Evolutionary conservation across 2,329 filamentous ascomycete species (phyloP).

Genomic region (Cylindrodendrum hubeiense): DNA sequence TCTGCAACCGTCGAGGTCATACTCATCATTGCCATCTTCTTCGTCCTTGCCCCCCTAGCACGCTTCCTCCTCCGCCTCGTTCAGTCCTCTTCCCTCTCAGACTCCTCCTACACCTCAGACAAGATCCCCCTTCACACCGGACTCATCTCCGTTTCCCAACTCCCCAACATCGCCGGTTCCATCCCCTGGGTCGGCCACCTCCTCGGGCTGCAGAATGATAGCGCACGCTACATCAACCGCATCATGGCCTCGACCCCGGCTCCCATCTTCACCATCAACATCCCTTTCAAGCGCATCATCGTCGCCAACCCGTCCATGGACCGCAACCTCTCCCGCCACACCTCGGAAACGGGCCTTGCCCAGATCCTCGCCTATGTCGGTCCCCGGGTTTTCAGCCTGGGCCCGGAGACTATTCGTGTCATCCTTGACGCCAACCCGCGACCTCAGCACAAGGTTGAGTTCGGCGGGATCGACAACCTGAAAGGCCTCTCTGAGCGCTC

Average conservation of each 20-base stretch:
- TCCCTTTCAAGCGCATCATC: conserved; percentile 45
- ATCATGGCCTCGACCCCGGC: conserved; percentile 39
- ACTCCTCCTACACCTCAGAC: conserved; percentile 15
- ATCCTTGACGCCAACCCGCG: conserved; percentile 45
- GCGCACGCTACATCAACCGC: conserved; percentile 43
- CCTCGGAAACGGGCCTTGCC: conserved; percentile 46
- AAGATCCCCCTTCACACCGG: conserved; percentile 21
- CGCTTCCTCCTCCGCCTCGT: conserved; percentile 6
- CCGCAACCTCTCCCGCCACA: conserved; percentile 42
- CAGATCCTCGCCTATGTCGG: conserved; percentile 48
- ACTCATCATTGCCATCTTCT: conserved; percentile 22
- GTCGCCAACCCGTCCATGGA: conserved; percentile 46
- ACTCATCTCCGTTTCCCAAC: conserved; percentile 31
- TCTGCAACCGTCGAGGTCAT: conserved; percentile 23
- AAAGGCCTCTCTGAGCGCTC: conserved; percentile 39
- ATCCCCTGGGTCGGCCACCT: conserved; percentile 45
- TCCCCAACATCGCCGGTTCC: conserved; percentile 35
- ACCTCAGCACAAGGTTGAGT: conserved; percentile 44
- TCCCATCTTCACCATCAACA: conserved; percentile 46
- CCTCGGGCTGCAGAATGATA: conserved; percentile 39
- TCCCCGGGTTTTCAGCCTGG: conserved; percentile 43
- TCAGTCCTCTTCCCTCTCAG: conserved; percentile 6
- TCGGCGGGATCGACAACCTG: conserved; percentile 40
- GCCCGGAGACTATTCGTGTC: conserved; percentile 35
- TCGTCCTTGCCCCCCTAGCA: conserved; percentile 22